These are phyloP conservation scores for Candida sithepensis DNA, from an alignment of 805 yeast species.

Conservation along the genomic window DNA sequence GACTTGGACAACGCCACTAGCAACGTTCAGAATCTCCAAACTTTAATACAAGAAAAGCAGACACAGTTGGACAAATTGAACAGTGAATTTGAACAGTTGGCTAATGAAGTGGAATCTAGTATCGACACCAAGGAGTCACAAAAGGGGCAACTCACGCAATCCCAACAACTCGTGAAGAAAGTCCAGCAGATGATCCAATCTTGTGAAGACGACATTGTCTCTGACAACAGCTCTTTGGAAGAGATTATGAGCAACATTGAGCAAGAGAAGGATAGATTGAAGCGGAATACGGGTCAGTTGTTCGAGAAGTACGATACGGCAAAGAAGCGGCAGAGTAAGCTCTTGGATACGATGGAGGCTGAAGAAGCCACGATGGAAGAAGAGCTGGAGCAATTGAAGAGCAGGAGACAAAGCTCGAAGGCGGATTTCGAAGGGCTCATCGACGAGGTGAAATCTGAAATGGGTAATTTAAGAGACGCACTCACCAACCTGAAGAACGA, in stretches of 20 bases:
- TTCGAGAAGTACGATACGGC: slow-evolving; percentile 30
- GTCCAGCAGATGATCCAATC: slow-evolving; percentile 23
- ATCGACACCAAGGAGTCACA: slow-evolving; percentile 6
- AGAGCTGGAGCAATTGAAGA: slow-evolving; percentile 1
- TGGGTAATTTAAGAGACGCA: slow-evolving; percentile 9
- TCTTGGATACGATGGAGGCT: slow-evolving; percentile 14
- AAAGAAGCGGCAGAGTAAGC: slow-evolving; percentile 16
- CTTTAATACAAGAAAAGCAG: not conserved
- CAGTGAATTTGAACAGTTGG: not conserved
- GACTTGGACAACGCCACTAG: slow-evolving; percentile 18
- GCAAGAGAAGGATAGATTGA: slow-evolving; percentile 37
- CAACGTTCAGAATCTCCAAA: slow-evolving; percentile 11
- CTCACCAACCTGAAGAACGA: slow-evolving; percentile 22
- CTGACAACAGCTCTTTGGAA: slow-evolving; percentile 13
- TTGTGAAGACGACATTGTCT: slow-evolving; percentile 15
- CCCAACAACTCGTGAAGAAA: slow-evolving; percentile 12
- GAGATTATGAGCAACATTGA: slow-evolving; percentile 25
- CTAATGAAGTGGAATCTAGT: not conserved
- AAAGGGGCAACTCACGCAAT: slow-evolving; percentile 12
- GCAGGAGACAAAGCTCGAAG: slow-evolving; percentile 4
- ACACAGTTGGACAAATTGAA: not conserved
- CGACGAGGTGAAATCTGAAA: slow-evolving; percentile 2
- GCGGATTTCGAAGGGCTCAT: not conserved
- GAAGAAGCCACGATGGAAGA: not conserved
- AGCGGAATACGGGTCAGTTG: slow-evolving; percentile 41